Conservation (phyloP, 305 asterid genomes). For the Solanum aculeatissimum region DNA sequence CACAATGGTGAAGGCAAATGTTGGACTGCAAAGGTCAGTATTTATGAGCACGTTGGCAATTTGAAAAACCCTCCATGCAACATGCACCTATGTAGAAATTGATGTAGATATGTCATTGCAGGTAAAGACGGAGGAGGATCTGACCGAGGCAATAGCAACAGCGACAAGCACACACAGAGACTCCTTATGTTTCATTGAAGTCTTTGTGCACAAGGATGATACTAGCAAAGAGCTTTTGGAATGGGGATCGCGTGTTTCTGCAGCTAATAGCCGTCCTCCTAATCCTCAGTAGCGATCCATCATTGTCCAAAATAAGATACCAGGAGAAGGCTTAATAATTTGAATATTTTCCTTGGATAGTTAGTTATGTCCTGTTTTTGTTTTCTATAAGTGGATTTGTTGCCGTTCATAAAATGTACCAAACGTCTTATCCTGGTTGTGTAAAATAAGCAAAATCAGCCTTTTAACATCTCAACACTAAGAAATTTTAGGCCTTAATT, state of each 20-base stretch:
- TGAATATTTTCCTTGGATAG: not conserved
- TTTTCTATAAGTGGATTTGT: not conserved
- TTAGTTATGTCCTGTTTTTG: not conserved
- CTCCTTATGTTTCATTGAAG: constrained; percentile 68
- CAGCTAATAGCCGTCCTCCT: constrained; percentile 70
- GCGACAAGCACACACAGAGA: constrained; percentile 43
- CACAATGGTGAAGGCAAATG: constrained; percentile 76
- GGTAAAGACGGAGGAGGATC: constrained; percentile 67
- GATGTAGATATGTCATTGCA: not conserved
- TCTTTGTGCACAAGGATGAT: constrained; percentile 64
- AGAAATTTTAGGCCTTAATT: not conserved
- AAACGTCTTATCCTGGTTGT: not conserved
- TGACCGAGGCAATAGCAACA: constrained; percentile 44
- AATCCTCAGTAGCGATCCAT: constrained; percentile 41
- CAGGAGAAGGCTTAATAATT: not conserved
- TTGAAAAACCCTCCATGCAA: not conserved
- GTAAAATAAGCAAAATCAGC: not conserved
- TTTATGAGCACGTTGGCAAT: not conserved
- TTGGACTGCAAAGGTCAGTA: constrained; percentile 66
- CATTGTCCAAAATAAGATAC: not conserved
- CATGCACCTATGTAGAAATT: not conserved
- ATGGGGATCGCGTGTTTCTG: constrained; percentile 77
- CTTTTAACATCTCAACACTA: not conserved
- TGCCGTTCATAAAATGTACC: not conserved
- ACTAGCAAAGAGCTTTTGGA: constrained; percentile 79